Conservation (phyloP, 306 rosid genomes). For the Glycine latifolia region DNA sequence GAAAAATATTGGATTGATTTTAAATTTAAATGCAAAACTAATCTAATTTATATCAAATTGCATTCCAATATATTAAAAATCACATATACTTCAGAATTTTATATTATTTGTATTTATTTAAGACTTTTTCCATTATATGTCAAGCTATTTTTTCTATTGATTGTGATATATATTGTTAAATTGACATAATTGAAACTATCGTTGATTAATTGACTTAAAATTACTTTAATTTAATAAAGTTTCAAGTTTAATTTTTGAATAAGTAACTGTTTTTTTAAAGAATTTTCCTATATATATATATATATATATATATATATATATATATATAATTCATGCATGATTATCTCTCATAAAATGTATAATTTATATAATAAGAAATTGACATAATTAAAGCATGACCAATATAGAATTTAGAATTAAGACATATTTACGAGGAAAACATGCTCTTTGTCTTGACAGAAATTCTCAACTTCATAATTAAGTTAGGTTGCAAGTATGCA, state of each 20-base stretch:
- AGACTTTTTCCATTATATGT: not conserved
- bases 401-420: not conserved
- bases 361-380: too few species aligned
- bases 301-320: too few species aligned
- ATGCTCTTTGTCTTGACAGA: not conserved
- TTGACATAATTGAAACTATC: too few species aligned
- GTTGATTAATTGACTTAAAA: too few species aligned
- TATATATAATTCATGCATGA: too few species aligned
- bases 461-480: not conserved
- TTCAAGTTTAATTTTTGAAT: too few species aligned
- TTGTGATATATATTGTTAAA: not conserved
- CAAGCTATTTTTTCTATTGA: not conserved
- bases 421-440: not conserved
- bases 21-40: not conserved
- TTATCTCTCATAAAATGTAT: too few species aligned
- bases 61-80: not conserved
- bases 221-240: too few species aligned
- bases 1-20: not conserved
- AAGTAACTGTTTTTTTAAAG: too few species aligned
- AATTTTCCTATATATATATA: too few species aligned
- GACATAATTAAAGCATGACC: conserved; percentile 18
- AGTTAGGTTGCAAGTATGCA: not conserved
- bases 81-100: not conserved
- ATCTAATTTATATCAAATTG: not conserved
- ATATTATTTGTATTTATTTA: not conserved